Base-by-base conservation (phyloP, 257 asterid genomes). In the Solanum ossicruentum region DNA sequence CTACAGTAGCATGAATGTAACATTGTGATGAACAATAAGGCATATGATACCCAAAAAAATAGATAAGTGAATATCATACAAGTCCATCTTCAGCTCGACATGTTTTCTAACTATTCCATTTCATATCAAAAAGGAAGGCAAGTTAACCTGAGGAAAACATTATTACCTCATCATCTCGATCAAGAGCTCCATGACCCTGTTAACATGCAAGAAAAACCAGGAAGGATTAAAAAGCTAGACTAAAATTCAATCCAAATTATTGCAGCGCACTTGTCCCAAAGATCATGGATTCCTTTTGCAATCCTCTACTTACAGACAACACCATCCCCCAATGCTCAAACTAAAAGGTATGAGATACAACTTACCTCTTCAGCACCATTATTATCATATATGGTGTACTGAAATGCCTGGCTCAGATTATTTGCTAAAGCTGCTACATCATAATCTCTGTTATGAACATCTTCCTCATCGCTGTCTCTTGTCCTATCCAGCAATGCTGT, bases 401-500 rank as follows among this genome's bases (percentile, higher is more conserved):
- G 91, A 92, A 93, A 93, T 86, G 96, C 98, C 89, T 95, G 98
- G 89, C 95, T 95, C 77, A 95, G 91, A 88, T 93, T 92, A 92
- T 95, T 93, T 55, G 98, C 98, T 84, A 95, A 87, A 63, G 97
- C 98, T 67, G 98, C 93, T 36, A 94, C 94, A 81, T 95, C 99
- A 93, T 93, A 95, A 87, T 95, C 99, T 88, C 95, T 91, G 88
- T 91, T 96, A 84, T 93, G 98, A 83, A 73, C 90, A 91, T 93
- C 99, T 75, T 94, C 99, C 89, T 92, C 99, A 21, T 95, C 99
- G 79, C 96, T 94, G 84, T 95, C 99, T 91, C 97, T 93, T 84
- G 90, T 88, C 90, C 96, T 91, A 87, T 94, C 98, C 41, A 90
- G 96, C 77, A 94, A 87, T 85, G 98, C 95, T 88, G 97, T 92